These are phyloP conservation scores for Suillus fuscotomentosus DNA, from an alignment of 768 basidiomycete genomes.

Conservation along the genomic window DNA sequence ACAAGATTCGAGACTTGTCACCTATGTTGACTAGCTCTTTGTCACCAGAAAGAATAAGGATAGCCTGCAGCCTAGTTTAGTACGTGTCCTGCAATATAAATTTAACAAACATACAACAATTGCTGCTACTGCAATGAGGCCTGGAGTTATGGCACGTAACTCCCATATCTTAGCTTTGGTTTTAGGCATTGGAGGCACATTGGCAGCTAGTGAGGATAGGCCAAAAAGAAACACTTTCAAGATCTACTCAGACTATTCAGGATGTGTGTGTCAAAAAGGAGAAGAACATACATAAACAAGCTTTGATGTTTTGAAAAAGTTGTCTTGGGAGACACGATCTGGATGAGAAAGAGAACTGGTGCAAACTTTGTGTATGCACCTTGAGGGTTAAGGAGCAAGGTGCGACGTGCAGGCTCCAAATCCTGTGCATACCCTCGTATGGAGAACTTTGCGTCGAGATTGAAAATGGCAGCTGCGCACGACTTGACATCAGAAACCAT, in stretches of 20 bases:
- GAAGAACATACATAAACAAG: neutral
- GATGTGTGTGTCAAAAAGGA: neutral
- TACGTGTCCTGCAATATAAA: no score
- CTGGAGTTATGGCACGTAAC: no score
- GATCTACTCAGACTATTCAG: no score
- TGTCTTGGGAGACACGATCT: neutral
- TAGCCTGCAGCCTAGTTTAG: neutral
- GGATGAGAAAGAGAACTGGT: neutral
- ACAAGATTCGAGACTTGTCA: neutral
- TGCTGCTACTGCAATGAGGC: no score
- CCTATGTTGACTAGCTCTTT: neutral
- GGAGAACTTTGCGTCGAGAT: neutral
- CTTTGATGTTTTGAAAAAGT: neutral
- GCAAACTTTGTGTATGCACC: conserved; percentile 1
- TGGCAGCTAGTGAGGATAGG: no score
- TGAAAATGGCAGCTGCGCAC: neutral
- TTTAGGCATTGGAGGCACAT: no score
- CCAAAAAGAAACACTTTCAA: no score
- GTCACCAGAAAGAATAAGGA: conserved; percentile 1
- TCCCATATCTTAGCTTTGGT: no score
- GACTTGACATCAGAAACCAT: conserved; percentile 1
- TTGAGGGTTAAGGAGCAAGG: neutral
- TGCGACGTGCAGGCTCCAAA: neutral
- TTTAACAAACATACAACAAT: no score
- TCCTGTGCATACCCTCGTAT: neutral